These are phyloP conservation scores for Rhodamnia argentea DNA, from an alignment of 345 rosid species.

Conservation along the genomic window DNA sequence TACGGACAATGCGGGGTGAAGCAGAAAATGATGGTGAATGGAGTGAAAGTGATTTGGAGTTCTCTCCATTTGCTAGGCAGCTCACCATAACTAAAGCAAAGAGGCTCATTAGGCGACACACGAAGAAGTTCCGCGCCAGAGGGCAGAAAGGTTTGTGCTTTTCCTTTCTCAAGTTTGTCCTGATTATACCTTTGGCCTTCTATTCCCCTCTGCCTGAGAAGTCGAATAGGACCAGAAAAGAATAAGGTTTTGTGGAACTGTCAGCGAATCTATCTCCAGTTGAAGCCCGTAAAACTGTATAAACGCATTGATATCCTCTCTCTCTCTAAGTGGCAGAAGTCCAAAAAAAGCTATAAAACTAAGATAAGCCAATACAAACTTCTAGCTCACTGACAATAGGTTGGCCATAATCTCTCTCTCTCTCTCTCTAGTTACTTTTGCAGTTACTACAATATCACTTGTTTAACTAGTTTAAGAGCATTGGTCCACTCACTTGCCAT, in stretches of 20 bases:
- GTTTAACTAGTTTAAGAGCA: not conserved
- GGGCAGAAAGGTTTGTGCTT: constrained; percentile 56
- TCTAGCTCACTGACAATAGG: not conserved
- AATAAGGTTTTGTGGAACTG: not conserved
- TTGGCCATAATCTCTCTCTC: not conserved
- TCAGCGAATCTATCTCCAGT: not conserved
- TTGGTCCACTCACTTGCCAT: not conserved
- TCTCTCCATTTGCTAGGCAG: constrained; percentile 81
- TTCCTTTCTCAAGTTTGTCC: not conserved
- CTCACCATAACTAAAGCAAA: constrained; percentile 87
- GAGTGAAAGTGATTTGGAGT: constrained; percentile 88
- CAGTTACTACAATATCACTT: not conserved
- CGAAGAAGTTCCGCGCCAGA: constrained; percentile 76
- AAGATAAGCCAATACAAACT: not conserved
- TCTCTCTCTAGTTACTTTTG: not conserved
- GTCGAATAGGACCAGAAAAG: not conserved
- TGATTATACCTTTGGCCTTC: not conserved
- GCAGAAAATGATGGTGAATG: constrained; percentile 84
- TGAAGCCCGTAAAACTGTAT: not conserved
- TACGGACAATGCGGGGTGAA: constrained; percentile 94
- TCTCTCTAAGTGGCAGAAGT: too few relatives aligned
- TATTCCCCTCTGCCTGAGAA: not conserved
- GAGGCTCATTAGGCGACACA: constrained; percentile 76
- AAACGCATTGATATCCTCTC: not conserved
- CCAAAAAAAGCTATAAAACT: too few relatives aligned